Percentiles rank a stretch among this genome's conserved stretches.
These are phyloP conservation scores for Hericium rajendrae DNA, from an alignment of 768 basidiomycete species.

Conservation along the genomic window DNA sequence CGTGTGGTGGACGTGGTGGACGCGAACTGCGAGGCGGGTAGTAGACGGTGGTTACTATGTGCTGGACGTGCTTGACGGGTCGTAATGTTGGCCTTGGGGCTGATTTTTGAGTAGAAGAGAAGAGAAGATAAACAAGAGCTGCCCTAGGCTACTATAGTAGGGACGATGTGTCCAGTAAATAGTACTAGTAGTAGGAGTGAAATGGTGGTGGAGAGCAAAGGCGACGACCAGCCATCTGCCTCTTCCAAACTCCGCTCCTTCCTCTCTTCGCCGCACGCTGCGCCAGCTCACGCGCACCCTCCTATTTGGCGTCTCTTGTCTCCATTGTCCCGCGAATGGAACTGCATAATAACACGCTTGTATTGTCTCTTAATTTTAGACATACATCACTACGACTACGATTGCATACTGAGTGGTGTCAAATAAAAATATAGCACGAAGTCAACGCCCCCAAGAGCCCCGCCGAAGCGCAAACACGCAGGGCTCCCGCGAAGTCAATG, in stretches of 20 bases:
- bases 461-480: not conserved
- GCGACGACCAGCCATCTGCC: slow-evolving; percentile 5
- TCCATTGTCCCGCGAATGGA: not conserved
- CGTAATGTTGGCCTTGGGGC: slow-evolving; percentile 23
- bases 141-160: slow-evolving; percentile 48
- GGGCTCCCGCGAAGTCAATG: not conserved
- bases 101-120: slow-evolving; percentile 21
- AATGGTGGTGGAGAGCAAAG: slow-evolving; percentile 30
- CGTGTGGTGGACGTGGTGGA: slow-evolving; percentile 6
- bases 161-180: slow-evolving; percentile 37
- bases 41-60: slow-evolving; percentile 27
- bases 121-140: slow-evolving; percentile 29
- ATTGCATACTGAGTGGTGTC: not conserved
- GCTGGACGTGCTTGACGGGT: slow-evolving; percentile 27
- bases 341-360: not conserved
- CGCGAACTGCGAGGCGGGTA: not conserved
- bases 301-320: not conserved
- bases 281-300: not conserved
- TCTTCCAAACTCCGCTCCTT: slow-evolving; percentile 21
- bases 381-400: not conserved
- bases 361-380: not conserved
- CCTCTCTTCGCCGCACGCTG: slow-evolving; percentile 18
- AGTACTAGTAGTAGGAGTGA: slow-evolving; percentile 40
- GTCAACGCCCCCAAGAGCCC: not conserved
- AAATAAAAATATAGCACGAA: slow-evolving; percentile 2